Evolutionary conservation across 2,329 filamentous ascomycete species (phyloP).

Genomic region (Neurospora sp.): DNA sequence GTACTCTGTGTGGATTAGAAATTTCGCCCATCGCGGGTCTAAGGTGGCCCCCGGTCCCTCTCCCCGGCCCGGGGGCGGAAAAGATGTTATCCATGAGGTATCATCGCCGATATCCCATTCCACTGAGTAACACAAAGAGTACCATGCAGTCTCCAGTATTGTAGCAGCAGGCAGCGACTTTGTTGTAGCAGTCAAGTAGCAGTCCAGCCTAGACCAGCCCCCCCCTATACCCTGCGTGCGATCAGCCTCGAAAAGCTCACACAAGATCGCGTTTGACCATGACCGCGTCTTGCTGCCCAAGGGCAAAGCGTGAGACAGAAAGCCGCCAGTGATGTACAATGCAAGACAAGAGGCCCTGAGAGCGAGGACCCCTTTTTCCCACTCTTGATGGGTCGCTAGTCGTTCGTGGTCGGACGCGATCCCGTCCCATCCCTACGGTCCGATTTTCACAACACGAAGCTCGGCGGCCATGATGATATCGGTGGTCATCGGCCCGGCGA

Average conservation of each 20-base stretch:
- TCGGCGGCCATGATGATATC: neutral
- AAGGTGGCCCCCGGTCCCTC: neutral
- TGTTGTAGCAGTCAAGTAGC: neutral
- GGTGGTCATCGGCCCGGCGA: neutral
- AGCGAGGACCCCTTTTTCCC: neutral
- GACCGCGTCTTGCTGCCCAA: neutral
- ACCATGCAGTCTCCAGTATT: neutral
- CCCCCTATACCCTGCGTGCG: neutral
- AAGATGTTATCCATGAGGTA: neutral
- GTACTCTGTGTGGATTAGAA: neutral
- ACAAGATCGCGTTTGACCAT: neutral
- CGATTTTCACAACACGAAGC: neutral
- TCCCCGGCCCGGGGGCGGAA: neutral
- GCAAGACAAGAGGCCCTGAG: neutral
- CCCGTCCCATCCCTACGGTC: neutral
- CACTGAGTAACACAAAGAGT: neutral
- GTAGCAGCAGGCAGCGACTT: neutral
- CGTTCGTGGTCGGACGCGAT: neutral
- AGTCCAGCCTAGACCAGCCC: neutral
- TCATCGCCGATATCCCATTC: neutral
- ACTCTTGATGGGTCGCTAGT: neutral
- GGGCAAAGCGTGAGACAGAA: neutral
- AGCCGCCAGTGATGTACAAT: neutral
- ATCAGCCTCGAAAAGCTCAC: neutral
- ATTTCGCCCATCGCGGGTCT: neutral